phyloP scores from a whole-genome alignment of 2,329 filamentous ascomycete genomes.

The Colletotrichum zoysiae region DNA sequence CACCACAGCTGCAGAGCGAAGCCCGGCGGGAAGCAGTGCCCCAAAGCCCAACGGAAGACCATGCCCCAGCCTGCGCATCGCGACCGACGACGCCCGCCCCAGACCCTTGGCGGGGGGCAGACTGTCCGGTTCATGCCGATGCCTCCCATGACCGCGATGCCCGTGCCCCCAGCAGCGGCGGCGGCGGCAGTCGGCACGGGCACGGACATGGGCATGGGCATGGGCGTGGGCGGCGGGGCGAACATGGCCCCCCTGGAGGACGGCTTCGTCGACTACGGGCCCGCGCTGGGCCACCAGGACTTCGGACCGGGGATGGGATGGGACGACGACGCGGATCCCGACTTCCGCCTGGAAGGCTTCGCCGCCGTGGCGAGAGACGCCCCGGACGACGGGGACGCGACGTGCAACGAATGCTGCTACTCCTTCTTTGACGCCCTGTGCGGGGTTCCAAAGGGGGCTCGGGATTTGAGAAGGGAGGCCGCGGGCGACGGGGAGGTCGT shows the following conservation, averaged over 20 bases:
- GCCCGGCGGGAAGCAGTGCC: background rate
- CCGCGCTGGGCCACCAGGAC: slow-evolving; percentile 22
- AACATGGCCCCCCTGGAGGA: slow-evolving; percentile 8
- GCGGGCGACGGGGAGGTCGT: background rate
- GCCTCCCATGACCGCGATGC: slow-evolving; percentile 30
- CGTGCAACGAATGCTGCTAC: slow-evolving; percentile 26
- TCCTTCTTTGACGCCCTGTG: slow-evolving; percentile 30
- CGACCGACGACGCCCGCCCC: background rate
- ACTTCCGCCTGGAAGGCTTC: slow-evolving; percentile 17
- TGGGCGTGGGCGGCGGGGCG: slow-evolving; percentile 10
- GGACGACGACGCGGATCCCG: slow-evolving; percentile 7
- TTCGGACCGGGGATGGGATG: slow-evolving; percentile 29
- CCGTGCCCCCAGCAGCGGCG: slow-evolving; percentile 18
- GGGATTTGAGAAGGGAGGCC: slow-evolving; percentile 18
- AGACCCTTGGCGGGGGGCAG: background rate
- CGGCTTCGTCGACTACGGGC: slow-evolving; percentile 39
- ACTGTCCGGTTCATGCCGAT: slow-evolving; percentile 21
- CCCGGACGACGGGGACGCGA: slow-evolving; percentile 5
- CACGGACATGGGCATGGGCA: slow-evolving; percentile 2
- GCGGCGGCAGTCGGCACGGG: background rate
- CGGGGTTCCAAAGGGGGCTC: slow-evolving; percentile 8
- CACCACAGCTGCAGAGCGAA: background rate
- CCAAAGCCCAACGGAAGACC: background rate
- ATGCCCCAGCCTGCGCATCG: background rate
- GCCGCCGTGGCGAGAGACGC: background rate